Evolutionary conservation across 2,329 filamentous ascomycete species (phyloP).

Genomic region (Parasarocladium wereldwijsianum): DNA sequence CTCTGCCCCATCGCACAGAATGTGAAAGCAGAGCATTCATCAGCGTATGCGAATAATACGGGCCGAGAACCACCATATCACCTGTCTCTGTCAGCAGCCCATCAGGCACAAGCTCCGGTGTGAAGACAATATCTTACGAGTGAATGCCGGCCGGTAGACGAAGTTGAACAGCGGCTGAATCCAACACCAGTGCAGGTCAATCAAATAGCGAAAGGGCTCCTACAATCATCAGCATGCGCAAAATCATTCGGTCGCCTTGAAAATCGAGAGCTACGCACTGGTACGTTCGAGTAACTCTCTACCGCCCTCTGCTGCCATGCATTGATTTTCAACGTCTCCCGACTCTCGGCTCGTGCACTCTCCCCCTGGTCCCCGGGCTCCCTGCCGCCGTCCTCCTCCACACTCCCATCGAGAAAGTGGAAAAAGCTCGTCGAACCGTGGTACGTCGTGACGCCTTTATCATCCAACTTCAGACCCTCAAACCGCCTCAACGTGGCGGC

Average conservation of each 20-base stretch:
- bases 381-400: slow-evolving; percentile 20
- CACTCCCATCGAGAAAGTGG: slow-evolving; percentile 32
- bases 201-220: slow-evolving; percentile 44
- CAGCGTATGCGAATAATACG: slow-evolving; percentile 33
- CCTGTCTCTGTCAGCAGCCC: slow-evolving; percentile 18
- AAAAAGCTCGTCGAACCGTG: slow-evolving; percentile 46
- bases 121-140: slow-evolving; percentile 24
- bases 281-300: slow-evolving; percentile 40
- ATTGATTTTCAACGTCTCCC: slow-evolving; percentile 37
- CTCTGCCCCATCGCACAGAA: slow-evolving; percentile 43
- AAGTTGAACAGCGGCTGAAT: slow-evolving; percentile 49
- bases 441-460: slow-evolving; percentile 35
- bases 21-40: slow-evolving; percentile 36
- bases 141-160: slow-evolving; percentile 46
- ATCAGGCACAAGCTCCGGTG: background rate
- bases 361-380: no score
- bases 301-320: slow-evolving; percentile 44
- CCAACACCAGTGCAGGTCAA: slow-evolving; percentile 50
- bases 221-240: slow-evolving; percentile 10
- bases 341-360: slow-evolving; percentile 18
- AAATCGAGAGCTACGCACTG: slow-evolving; percentile 20
- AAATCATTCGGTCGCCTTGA: background rate
- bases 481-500: slow-evolving; percentile 19
- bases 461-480: slow-evolving; percentile 39
- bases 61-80: slow-evolving; percentile 34